Percentiles rank a stretch among this genome's conserved stretches.
Evolutionary conservation across 2,329 filamentous ascomycete species (phyloP).

Genomic region (Diaporthe velutina): DNA sequence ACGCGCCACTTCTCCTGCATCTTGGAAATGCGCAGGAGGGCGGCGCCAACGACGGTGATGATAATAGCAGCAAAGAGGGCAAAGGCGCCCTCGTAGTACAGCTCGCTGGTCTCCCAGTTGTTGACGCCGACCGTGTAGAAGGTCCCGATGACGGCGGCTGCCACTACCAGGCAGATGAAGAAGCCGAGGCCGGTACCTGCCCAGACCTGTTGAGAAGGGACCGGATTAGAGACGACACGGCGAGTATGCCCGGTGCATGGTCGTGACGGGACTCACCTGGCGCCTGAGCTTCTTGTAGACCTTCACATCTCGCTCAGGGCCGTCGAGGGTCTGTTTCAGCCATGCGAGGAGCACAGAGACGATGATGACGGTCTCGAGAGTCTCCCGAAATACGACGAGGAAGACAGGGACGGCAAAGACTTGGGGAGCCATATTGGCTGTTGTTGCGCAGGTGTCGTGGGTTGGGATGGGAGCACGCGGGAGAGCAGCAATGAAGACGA

Average conservation of each 20-base stretch:
- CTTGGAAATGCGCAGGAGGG: constrained; percentile 81
- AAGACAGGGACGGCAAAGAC: constrained; percentile 64
- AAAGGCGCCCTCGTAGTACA: constrained; percentile 82
- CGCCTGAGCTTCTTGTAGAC: constrained; percentile 75
- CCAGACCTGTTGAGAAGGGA: constrained; percentile 64
- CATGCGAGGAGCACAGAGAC: constrained; percentile 85
- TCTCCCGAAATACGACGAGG: constrained; percentile 87
- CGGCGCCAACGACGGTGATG: constrained; percentile 79
- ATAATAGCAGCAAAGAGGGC: constrained; percentile 76
- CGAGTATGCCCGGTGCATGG: too few relatives aligned
- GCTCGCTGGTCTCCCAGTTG: constrained; percentile 71
- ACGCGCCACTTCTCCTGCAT: constrained; percentile 82
- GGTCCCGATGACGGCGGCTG: constrained; percentile 76
- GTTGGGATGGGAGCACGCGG: background rate
- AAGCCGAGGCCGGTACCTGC: constrained; percentile 72
- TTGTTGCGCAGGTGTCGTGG: background rate
- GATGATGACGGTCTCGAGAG: constrained; percentile 83
- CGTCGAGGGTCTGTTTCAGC: constrained; percentile 80
- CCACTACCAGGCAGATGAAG: constrained; percentile 74
- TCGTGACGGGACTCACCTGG: constrained; percentile 59
- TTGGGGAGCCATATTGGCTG: constrained; percentile 34
- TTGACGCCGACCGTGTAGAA: constrained; percentile 78
- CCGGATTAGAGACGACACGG: background rate
- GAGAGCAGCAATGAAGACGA: background rate
- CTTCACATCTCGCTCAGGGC: constrained; percentile 69